Conservation (phyloP, 2,329 filamentous ascomycete genomes). For the Neurospora sp. region DNA sequence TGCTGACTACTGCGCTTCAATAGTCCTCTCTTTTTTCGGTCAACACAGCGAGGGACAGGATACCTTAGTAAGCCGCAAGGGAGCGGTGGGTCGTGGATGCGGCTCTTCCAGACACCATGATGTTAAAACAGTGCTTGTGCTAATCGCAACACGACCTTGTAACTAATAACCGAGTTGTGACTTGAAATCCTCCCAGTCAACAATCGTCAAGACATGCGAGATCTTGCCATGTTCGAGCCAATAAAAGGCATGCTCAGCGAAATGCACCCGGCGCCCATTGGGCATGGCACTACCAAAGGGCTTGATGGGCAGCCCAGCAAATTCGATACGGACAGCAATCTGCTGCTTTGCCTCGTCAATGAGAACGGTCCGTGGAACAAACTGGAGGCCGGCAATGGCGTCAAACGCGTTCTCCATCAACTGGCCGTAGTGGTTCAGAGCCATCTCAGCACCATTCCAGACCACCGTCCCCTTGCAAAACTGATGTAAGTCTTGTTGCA, state of each 20-base stretch:
- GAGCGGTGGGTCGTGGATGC: background rate
- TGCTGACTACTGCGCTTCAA: background rate
- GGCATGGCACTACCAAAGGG: conserved; percentile 10
- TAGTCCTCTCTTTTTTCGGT: background rate
- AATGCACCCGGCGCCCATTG: conserved; percentile 11
- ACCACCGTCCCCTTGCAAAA: conserved; percentile 12
- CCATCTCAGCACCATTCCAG: conserved; percentile 6
- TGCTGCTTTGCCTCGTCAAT: conserved; percentile 12
- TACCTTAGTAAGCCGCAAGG: background rate
- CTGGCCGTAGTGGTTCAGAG: conserved; percentile 7
- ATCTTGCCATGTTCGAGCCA: conserved; percentile 17
- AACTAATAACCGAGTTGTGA: conserved; percentile 7
- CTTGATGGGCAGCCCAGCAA: conserved; percentile 13
- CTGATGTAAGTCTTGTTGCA: conserved; percentile 7
- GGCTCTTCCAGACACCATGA: background rate
- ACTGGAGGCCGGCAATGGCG: conserved; percentile 11
- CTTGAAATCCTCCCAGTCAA: conserved; percentile 16
- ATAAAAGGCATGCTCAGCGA: conserved; percentile 17
- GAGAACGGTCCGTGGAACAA: conserved; percentile 9
- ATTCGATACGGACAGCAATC: conserved; percentile 13
- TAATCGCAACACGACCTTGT: background rate
- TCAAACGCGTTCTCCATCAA: conserved; percentile 12
- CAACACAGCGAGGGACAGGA: background rate
- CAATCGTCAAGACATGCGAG: conserved; percentile 11
- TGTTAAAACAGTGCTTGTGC: background rate